These are phyloP conservation scores for Pyronema domesticum DNA, from an alignment of 495 filamentous ascomycete genomes.

Conservation along the genomic window DNA sequence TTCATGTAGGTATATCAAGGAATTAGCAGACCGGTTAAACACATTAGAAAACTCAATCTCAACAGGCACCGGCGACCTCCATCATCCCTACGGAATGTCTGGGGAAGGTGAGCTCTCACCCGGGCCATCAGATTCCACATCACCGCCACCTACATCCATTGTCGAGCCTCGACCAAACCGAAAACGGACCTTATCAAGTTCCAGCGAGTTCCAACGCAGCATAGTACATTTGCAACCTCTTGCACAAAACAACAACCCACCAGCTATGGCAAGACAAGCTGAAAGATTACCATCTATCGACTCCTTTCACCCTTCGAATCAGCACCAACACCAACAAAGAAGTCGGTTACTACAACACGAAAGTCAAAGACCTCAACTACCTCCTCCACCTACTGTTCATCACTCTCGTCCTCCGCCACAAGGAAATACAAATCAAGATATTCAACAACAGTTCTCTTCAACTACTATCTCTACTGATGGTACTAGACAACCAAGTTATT, in stretches of 20 bases:
- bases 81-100: constrained; percentile 19
- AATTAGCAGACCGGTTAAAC: constrained; percentile 74
- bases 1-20: constrained; percentile 69
- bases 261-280: constrained; percentile 12
- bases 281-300: constrained; percentile 24
- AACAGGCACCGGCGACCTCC: constrained; percentile 16
- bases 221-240: constrained; percentile 21
- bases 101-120: constrained; percentile 23
- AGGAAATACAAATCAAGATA: background rate
- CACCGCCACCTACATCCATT: constrained; percentile 17
- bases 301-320: constrained; percentile 23
- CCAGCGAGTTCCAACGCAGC: constrained; percentile 21
- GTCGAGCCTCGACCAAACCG: constrained; percentile 9
- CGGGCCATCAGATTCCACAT: constrained; percentile 24
- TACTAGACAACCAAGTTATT: constrained; percentile 17
- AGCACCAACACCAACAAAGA: constrained; percentile 28
- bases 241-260: constrained; percentile 12
- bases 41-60: constrained; percentile 44
- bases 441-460: background rate
- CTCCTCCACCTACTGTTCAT: constrained; percentile 13
- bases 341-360: constrained; percentile 27
- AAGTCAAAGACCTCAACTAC: constrained; percentile 23
- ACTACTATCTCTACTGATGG: constrained; percentile 7
- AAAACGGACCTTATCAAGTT: constrained; percentile 21
- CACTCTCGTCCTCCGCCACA: background rate